Base-by-base conservation (phyloP, 306 rosid species). In the Rubus idaeus region DNA sequence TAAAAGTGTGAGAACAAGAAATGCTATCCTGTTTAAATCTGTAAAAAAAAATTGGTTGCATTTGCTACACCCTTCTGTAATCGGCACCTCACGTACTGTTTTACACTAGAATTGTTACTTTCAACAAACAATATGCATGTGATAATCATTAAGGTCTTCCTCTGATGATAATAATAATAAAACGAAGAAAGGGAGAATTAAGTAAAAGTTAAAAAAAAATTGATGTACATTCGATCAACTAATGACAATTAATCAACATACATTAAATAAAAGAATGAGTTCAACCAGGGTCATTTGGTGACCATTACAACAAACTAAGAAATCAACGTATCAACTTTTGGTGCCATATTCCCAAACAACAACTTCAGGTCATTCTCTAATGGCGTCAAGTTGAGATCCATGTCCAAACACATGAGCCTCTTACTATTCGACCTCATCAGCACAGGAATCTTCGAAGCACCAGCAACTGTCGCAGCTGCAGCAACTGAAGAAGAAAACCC, bases 281-380 rank as follows among this genome's bases (percentile, higher is more conserved):
- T 16, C 8, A 18, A 50, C 16, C 18, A 50, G 4, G 17, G 14
- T 50, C 55, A 50, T 50, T 50, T 13, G 6, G 55, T 50, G n/a
- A 50, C 55, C 55, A 50, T 2, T 18, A 7, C 23, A 53, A 53
- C 60, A 53, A 18, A 53, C 10, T 18, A 53, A 53, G 78, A 90
- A 66, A 80, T 18, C 26, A 77, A 79, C 66, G 82, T 73, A 78
- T 80, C 82, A 50, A 77, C 56, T 71, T 71, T 78, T 0, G 96
- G 91, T n/a, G 91, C 86, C 79, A 52, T 86, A 1, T 81, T 81
- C 55, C 89, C 90, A 62, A 90, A 90, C 52, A 89, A 53, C 4
- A 88, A 12, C 77, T 84, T 90, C 70, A 92, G 77, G 61, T 92
- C 92, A 70, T 90, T 90, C 88, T 90, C 93, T 23, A 90, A 46